These are phyloP conservation scores for Casuarina equisetifolia DNA, from an alignment of 306 rosid species.

Conservation along the genomic window DNA sequence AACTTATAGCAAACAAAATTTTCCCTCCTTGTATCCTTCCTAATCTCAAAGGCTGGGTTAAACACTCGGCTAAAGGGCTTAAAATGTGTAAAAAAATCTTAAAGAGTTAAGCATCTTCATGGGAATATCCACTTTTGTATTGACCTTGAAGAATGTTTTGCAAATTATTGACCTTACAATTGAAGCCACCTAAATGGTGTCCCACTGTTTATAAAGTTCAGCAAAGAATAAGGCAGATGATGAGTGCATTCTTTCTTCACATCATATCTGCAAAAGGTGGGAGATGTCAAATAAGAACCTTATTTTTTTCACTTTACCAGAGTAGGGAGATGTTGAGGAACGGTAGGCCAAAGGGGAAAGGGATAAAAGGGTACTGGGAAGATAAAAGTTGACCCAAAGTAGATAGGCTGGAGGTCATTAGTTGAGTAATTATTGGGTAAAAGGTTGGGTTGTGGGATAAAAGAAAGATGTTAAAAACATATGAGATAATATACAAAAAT, in stretches of 20 bases:
- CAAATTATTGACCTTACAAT: slow-evolving; percentile 27
- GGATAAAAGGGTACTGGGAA: slow-evolving; percentile 23
- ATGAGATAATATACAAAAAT: background rate
- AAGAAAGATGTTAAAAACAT: slow-evolving; percentile 9
- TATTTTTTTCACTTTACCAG: slow-evolving; percentile 21
- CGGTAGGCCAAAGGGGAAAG: slow-evolving; percentile 43
- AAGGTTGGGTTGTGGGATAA: slow-evolving; percentile 55
- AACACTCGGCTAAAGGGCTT: background rate
- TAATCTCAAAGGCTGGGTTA: no score
- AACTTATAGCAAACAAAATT: no score
- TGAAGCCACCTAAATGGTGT: slow-evolving; percentile 33
- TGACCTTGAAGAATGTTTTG: background rate
- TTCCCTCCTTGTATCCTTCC: no score
- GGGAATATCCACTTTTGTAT: background rate
- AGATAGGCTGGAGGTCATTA: slow-evolving; percentile 36
- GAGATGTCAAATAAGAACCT: slow-evolving; percentile 46
- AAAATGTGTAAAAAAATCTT: background rate
- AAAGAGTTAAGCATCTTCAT: background rate
- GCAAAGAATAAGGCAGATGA: slow-evolving; percentile 27
- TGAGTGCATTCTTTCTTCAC: slow-evolving; percentile 36
- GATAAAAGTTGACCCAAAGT: slow-evolving; percentile 39
- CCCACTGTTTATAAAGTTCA: background rate
- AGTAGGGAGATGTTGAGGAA: slow-evolving; percentile 41
- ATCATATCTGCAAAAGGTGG: slow-evolving; percentile 35
- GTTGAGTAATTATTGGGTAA: slow-evolving; percentile 66